Percentiles rank a stretch among this genome's conserved stretches.
Conservation (phyloP, 495 filamentous ascomycete species). For the Niebla homalea region DNA sequence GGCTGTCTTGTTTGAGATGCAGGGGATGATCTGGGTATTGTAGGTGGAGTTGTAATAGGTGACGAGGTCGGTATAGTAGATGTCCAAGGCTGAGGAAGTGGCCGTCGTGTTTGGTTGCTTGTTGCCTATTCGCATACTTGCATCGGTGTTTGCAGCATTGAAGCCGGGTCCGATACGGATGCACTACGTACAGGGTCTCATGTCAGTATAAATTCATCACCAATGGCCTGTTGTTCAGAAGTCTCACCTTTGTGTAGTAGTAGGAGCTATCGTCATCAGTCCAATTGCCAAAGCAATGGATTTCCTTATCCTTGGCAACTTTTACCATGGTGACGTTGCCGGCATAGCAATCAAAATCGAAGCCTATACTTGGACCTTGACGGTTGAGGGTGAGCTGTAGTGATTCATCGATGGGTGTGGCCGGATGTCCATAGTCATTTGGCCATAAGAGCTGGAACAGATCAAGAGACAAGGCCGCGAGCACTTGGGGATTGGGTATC, state of each 20-base stretch:
- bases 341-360: constrained; percentile 1
- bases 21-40: constrained; percentile 6
- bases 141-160: constrained; percentile 8
- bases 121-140: constrained; percentile 6
- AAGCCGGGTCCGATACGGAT: constrained; percentile 9
- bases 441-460: not conserved
- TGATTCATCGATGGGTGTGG: constrained; percentile 7
- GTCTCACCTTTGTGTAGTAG: constrained; percentile 7
- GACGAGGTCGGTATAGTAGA: constrained; percentile 10
- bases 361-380: constrained; percentile 13
- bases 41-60: constrained; percentile 10
- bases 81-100: constrained; percentile 1
- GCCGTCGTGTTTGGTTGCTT: not conserved
- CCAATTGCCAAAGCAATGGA: constrained; percentile 11
- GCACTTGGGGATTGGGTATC: constrained; percentile 16
- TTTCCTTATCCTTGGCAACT: constrained; percentile 5
- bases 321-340: constrained; percentile 7
- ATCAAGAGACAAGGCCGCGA: constrained; percentile 11
- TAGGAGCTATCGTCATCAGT: not conserved
- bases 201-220: no score
- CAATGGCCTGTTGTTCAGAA: not conserved
- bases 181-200: constrained; percentile 4
- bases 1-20: constrained; percentile 4
- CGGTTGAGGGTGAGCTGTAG: constrained; percentile 8
- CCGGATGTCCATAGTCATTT: not conserved